These are phyloP conservation scores for Ceratorhiza oryzae-sativae DNA, from an alignment of 1,284 basidiomycete genomes.

Conservation along the genomic window DNA sequence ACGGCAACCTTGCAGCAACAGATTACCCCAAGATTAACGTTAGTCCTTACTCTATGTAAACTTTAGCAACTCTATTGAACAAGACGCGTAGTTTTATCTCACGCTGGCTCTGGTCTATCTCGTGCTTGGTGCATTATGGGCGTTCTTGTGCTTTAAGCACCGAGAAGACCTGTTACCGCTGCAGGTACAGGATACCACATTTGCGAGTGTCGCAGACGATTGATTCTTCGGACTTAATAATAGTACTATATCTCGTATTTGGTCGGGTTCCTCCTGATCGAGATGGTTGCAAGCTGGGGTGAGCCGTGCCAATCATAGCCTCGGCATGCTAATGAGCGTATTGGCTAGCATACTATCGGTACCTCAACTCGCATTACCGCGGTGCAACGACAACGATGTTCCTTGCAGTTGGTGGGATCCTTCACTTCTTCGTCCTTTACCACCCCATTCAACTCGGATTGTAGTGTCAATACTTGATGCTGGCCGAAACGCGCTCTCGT, in stretches of 20 bases:
- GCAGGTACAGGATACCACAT: slow-evolving; percentile 62
- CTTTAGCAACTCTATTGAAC: not conserved
- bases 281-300: slow-evolving; percentile 93
- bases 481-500: slow-evolving; percentile 89
- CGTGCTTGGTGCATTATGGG: slow-evolving; percentile 77
- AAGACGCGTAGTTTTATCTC: slow-evolving; percentile 80
- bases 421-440: not conserved
- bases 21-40: slow-evolving; percentile 99
- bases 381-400: slow-evolving; percentile 79
- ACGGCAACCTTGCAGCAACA: slow-evolving; percentile 87
- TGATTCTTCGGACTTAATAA: not conserved
- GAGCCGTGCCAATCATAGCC: slow-evolving; percentile 42
- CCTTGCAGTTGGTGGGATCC: slow-evolving; percentile 76
- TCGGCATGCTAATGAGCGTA: slow-evolving; percentile 13
- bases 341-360: slow-evolving; percentile 77
- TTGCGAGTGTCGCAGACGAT: not conserved
- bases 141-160: slow-evolving; percentile 83
- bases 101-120: slow-evolving; percentile 81
- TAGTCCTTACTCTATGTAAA: slow-evolving; percentile 49
- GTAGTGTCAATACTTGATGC: slow-evolving; percentile 90
- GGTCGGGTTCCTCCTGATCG: slow-evolving; percentile 86
- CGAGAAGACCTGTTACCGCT: slow-evolving; percentile 84
- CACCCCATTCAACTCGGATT: not conserved
- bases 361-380: slow-evolving; percentile 87
- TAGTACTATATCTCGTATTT: slow-evolving; percentile 95